Evolutionary conservation across 345 rosid species (phyloP).

Genomic region (Boechera stricta): DNA sequence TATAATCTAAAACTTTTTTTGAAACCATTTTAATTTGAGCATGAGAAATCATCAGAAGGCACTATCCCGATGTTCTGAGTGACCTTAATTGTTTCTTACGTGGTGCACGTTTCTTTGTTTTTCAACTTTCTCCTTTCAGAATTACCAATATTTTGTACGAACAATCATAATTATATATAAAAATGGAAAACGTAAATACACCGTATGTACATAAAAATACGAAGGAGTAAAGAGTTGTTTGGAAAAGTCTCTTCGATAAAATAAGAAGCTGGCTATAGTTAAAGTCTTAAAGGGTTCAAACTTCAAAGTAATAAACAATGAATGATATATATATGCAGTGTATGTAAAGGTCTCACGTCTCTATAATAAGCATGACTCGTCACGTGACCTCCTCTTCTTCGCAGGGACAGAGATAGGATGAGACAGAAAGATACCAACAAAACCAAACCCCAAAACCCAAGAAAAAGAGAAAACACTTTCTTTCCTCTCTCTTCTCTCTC

Average conservation of each 20-base stretch:
- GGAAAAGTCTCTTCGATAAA: slow-evolving; percentile 15
- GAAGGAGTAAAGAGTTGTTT: neutral
- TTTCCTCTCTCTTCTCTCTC: slow-evolving; percentile 11
- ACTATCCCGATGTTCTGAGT: too few relatives aligned
- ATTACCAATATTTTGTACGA: too few relatives aligned
- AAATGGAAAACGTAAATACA: neutral
- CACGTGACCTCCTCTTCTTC: slow-evolving; percentile 64
- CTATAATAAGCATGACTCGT: slow-evolving; percentile 46
- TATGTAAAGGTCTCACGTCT: slow-evolving; percentile 44
- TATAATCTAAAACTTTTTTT: too few relatives aligned
- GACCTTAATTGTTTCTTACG: too few relatives aligned
- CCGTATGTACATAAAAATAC: neutral
- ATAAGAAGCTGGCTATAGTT: slow-evolving; percentile 12
- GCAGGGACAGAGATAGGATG: slow-evolving; percentile 45
- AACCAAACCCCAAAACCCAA: slow-evolving; percentile 52
- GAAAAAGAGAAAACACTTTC: slow-evolving; percentile 29
- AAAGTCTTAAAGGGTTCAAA: slow-evolving; percentile 33
- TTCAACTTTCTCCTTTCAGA: too few relatives aligned
- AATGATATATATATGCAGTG: neutral
- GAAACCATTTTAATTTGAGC: too few relatives aligned
- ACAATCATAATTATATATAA: too few relatives aligned
- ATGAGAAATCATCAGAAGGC: too few relatives aligned
- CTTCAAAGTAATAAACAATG: slow-evolving; percentile 27
- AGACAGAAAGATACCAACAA: slow-evolving; percentile 49
- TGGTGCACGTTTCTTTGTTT: too few relatives aligned